Evolutionary conservation across 768 basidiomycete genomes (phyloP).

Genomic region (Boletus rufocinnamomeus): DNA sequence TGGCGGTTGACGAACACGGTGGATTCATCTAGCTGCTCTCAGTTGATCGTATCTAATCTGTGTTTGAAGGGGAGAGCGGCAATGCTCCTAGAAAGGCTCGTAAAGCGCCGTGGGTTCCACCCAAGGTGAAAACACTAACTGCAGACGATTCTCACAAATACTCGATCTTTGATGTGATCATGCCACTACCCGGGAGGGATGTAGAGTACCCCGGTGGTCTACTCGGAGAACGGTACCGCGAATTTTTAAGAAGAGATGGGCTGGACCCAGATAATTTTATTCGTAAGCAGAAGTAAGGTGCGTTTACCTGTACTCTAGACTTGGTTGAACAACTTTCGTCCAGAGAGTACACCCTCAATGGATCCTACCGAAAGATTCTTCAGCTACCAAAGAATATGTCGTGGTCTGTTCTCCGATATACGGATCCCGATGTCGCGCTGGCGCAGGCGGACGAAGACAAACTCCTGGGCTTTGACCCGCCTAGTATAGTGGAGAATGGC

Average conservation of each 20-base stretch:
- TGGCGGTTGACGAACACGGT: constrained; percentile 38
- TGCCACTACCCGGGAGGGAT: constrained; percentile 96
- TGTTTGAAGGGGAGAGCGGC: constrained; percentile 23
- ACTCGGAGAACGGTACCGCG: constrained; percentile 83
- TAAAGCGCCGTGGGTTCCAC: constrained; percentile 56
- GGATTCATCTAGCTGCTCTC: constrained; percentile 15
- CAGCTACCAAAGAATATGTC: constrained; percentile 81
- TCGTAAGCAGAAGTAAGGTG: constrained; percentile 81
- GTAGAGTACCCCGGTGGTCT: constrained; percentile 88
- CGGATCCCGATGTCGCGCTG: constrained; percentile 88
- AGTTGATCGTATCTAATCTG: constrained; percentile 7
- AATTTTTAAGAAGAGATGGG: constrained; percentile 82
- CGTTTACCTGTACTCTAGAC: background rate
- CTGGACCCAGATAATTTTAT: constrained; percentile 88
- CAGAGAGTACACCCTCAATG: constrained; percentile 90
- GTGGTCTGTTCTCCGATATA: constrained; percentile 85
- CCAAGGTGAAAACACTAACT: constrained; percentile 74
- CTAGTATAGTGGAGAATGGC: constrained; percentile 66
- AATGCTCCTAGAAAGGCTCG: constrained; percentile 24
- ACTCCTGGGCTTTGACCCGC: constrained; percentile 77
- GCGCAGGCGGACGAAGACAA: constrained; percentile 96
- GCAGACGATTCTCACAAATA: constrained; percentile 78
- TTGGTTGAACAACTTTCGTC: constrained; percentile 11
- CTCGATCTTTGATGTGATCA: constrained; percentile 91
- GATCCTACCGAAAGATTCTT: constrained; percentile 91